A percentile compares a stretch with the other conserved stretches of the same genome.
phyloP scores from a whole-genome alignment of 352 stramenopile species.

The Phytopythium sindhum region DNA sequence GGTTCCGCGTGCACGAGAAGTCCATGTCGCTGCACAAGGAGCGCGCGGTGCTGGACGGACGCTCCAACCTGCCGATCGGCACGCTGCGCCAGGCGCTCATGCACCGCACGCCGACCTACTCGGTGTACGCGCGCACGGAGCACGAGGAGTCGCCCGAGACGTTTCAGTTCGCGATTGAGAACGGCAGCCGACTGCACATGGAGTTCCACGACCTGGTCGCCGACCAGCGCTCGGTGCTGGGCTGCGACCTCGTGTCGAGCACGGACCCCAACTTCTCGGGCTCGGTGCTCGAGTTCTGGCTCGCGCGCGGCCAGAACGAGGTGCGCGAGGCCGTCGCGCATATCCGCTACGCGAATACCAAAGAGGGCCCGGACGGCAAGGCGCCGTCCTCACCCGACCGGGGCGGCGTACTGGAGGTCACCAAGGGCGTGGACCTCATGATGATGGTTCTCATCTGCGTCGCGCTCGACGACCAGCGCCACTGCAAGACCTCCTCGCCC shows the following conservation, averaged over 20 bases:
- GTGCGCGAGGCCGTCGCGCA: slow-evolving; percentile 29
- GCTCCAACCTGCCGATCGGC: slow-evolving; percentile 24
- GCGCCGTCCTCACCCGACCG: slow-evolving; percentile 13
- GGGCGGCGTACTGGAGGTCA: slow-evolving; percentile 27
- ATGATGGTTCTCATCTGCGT: slow-evolving; percentile 46
- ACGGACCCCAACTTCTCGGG: slow-evolving; percentile 8
- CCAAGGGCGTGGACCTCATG: slow-evolving; percentile 29
- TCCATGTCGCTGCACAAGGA: slow-evolving; percentile 30
- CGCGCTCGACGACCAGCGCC: slow-evolving; percentile 26
- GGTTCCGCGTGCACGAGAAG: slow-evolving; percentile 29
- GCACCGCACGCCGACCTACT: slow-evolving; percentile 31
- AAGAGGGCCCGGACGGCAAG: slow-evolving; percentile 11
- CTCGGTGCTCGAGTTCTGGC: slow-evolving; percentile 28
- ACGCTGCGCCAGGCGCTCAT: slow-evolving; percentile 32
- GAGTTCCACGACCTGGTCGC: slow-evolving; percentile 36
- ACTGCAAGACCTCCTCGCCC: slow-evolving; percentile 1
- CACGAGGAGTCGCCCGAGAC: slow-evolving; percentile 31
- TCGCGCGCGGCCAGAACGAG: slow-evolving; percentile 25
- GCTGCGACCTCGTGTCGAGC: slow-evolving; percentile 16
- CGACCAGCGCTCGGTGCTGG: slow-evolving; percentile 25
- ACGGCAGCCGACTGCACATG: slow-evolving; percentile 18
- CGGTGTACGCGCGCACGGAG: slow-evolving; percentile 31
- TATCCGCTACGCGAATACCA: slow-evolving; percentile 15
- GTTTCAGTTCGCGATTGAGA: slow-evolving; percentile 32
- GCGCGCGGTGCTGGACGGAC: slow-evolving; percentile 32